Percentiles rank a stretch among this genome's conserved stretches.
Evolutionary conservation across 2,329 filamentous ascomycete genomes (phyloP).

Genomic region (Pestalotiopsis sp.): DNA sequence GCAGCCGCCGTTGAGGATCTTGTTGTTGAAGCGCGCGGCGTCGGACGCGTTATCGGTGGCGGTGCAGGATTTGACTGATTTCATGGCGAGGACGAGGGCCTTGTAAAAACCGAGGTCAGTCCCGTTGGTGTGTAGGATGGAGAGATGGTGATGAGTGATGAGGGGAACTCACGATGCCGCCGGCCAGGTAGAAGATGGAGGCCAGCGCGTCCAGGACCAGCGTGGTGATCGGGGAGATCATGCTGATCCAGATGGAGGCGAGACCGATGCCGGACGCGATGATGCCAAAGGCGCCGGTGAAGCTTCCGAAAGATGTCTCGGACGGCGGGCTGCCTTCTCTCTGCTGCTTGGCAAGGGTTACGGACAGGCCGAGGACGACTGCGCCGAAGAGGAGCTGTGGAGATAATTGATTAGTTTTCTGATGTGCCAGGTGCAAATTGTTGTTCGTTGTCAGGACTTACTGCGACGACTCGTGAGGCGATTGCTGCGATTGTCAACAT

Average conservation of each 20-base stretch:
- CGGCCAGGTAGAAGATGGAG: constrained; percentile 32
- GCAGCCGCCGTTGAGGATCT: constrained; percentile 33
- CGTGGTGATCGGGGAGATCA: constrained; percentile 26
- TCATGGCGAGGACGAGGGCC: constrained; percentile 33
- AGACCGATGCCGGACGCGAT: constrained; percentile 29
- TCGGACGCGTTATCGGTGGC: constrained; percentile 3
- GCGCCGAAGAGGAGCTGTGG: constrained; percentile 30
- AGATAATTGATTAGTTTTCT: background rate
- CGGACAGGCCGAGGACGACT: constrained; percentile 33
- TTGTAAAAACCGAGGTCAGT: constrained; percentile 2
- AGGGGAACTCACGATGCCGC: constrained; percentile 28
- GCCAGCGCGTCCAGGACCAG: constrained; percentile 29
- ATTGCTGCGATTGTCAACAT: constrained; percentile 15
- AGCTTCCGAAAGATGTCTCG: constrained; percentile 34
- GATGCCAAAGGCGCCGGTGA: constrained; percentile 34
- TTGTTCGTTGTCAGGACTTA: constrained; percentile 14
- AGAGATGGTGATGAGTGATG: background rate
- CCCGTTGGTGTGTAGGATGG: background rate
- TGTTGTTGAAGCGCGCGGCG: constrained; percentile 20
- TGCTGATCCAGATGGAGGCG: constrained; percentile 28
- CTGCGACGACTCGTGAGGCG: constrained; percentile 24
- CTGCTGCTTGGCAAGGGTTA: constrained; percentile 33
- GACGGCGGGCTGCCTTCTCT: constrained; percentile 24
- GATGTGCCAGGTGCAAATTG: background rate
- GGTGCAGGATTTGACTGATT: constrained; percentile 29